Conservation (phyloP, 2,329 filamentous ascomycete species). For the Curvularia verruculosa region DNA sequence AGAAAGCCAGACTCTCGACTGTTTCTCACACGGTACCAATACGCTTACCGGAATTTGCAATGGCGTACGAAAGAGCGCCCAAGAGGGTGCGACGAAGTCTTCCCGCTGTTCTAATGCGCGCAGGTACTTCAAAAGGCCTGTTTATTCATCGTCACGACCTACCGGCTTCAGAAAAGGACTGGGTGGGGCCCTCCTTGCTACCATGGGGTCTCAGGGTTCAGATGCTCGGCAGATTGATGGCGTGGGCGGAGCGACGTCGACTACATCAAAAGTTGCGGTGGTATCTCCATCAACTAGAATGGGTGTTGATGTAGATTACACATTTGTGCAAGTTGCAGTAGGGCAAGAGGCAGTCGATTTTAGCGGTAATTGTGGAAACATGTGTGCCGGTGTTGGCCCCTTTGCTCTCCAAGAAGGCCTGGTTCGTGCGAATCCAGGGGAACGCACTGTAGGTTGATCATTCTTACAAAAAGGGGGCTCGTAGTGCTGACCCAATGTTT, state of each 20-base stretch:
- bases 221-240: conserved; percentile 73
- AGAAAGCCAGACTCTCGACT: conserved; percentile 9
- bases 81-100: conserved; percentile 30
- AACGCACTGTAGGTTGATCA: conserved; percentile 20
- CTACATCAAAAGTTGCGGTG: conserved; percentile 72
- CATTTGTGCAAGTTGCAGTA: conserved; percentile 72
- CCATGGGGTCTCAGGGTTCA: conserved; percentile 69
- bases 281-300: conserved; percentile 57
- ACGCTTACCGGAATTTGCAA: conserved; percentile 12
- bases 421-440: conserved; percentile 43
- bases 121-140: conserved; percentile 50
- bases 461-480: background rate
- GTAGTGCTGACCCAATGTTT: conserved; percentile 2
- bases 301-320: conserved; percentile 67
- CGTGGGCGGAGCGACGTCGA: conserved; percentile 70
- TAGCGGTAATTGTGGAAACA: conserved; percentile 76
- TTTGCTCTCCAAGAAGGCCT: conserved; percentile 64
- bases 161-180: conserved; percentile 54
- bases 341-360: conserved; percentile 66
- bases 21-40: conserved; percentile 8
- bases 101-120: conserved; percentile 49
- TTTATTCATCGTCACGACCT: conserved; percentile 57
- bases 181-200: conserved; percentile 62
- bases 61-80: conserved; percentile 16
- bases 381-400: conserved; percentile 70